Evolutionary conservation across 2,329 filamentous ascomycete species (phyloP).

Genomic region (Ilyonectria sp.): DNA sequence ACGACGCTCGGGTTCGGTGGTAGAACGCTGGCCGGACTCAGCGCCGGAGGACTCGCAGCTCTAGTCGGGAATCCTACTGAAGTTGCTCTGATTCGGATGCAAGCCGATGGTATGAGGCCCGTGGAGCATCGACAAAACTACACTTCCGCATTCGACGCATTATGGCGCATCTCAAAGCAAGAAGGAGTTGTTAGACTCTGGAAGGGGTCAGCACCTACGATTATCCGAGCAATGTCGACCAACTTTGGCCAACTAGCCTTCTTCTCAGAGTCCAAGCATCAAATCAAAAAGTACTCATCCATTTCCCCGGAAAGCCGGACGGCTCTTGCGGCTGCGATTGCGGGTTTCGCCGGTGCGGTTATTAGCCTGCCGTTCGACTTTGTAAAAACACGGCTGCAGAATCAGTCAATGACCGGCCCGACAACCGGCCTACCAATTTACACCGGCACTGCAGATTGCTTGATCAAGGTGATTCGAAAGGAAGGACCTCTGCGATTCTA

Average conservation of each 20-base stretch:
- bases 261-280: slow-evolving; percentile 40
- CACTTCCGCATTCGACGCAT: slow-evolving; percentile 30
- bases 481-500: slow-evolving; percentile 80
- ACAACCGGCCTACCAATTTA: slow-evolving; percentile 73
- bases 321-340: slow-evolving; percentile 74
- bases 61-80: slow-evolving; percentile 66
- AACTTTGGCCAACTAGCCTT: slow-evolving; percentile 42
- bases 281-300: slow-evolving; percentile 41
- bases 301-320: slow-evolving; percentile 69
- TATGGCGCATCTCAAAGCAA: slow-evolving; percentile 29
- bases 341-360: slow-evolving; percentile 80
- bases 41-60: slow-evolving; percentile 77
- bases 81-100: slow-evolving; percentile 47
- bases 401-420: slow-evolving; percentile 60
- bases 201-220: slow-evolving; percentile 34
- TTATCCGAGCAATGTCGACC: slow-evolving; percentile 40
- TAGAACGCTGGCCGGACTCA: slow-evolving; percentile 75
- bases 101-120: slow-evolving; percentile 48
- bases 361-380: slow-evolving; percentile 81
- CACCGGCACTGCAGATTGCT: slow-evolving; percentile 76
- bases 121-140: slow-evolving; percentile 35
- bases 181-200: slow-evolving; percentile 36
- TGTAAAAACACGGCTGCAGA: slow-evolving; percentile 80
- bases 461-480: slow-evolving; percentile 74
- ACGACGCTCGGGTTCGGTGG: slow-evolving; percentile 75